Percentiles rank a stretch among this genome's conserved stretches.
Conservation (phyloP, 1,139 yeast genomes). For the Kazachstania sp. region DNA sequence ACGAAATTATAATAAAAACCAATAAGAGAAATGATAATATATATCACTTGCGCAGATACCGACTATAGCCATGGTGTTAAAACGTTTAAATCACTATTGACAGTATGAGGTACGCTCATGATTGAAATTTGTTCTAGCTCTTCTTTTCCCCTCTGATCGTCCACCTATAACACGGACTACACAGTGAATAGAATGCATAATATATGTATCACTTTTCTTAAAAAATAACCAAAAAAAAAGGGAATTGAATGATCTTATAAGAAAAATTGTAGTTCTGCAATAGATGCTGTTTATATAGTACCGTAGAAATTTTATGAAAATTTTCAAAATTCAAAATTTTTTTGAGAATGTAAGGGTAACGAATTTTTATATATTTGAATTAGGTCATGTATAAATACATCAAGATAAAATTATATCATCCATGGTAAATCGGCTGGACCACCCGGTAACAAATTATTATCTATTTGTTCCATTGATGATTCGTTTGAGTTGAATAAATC, state of each 20-base stretch:
- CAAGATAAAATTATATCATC: background rate
- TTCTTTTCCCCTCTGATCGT: conserved; percentile 33
- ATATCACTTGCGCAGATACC: conserved; percentile 29
- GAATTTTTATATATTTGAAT: no score
- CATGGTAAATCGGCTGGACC: background rate
- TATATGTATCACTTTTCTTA: conserved; percentile 28
- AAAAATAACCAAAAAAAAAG: conserved; percentile 1
- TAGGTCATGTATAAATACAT: background rate
- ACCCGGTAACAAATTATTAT: background rate
- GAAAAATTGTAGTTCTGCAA: background rate
- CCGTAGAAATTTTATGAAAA: no score
- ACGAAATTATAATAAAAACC: conserved; percentile 6
- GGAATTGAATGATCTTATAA: no score
- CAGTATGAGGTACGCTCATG: conserved; percentile 34
- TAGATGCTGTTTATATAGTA: no score
- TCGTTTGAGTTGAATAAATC: background rate
- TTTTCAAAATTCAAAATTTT: no score
- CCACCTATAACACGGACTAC: conserved; percentile 27
- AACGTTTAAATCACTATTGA: conserved; percentile 15
- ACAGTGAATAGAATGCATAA: conserved; percentile 33
- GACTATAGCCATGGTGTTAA: conserved; percentile 20
- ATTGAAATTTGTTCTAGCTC: conserved; percentile 22
- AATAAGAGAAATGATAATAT: background rate
- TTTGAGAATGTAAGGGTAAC: no score
- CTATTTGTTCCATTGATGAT: background rate